Evolutionary conservation across 257 asterid species (phyloP).

Genomic region (Schizonepeta tenuifolia): DNA sequence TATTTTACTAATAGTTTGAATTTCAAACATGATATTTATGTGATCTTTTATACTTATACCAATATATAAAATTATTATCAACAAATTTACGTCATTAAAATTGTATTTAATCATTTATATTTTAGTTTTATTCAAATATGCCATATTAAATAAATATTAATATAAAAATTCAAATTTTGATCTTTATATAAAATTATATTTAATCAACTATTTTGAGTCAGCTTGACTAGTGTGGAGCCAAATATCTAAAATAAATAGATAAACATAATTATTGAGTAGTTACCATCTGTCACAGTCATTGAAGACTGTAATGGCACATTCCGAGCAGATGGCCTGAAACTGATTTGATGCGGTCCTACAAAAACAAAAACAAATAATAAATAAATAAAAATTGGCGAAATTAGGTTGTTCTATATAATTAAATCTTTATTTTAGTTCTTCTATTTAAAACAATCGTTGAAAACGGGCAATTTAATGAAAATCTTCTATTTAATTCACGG

Average conservation of each 20-base stretch:
- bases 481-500: no score
- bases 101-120: background rate
- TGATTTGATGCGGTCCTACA: conserved; percentile 90
- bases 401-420: conserved; percentile 9
- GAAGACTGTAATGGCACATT: conserved; percentile 79
- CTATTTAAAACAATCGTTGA: background rate
- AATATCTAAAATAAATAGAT: conserved; percentile 1
- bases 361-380: background rate
- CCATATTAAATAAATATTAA: no score
- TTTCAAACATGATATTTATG: background rate
- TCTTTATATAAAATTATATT: no score
- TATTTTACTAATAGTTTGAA: background rate
- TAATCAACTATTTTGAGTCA: no score
- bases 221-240: background rate
- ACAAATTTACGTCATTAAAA: no score
- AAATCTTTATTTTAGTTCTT: background rate
- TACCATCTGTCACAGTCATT: conserved; percentile 96
- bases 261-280: background rate
- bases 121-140: no score
- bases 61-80: background rate
- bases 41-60: background rate
- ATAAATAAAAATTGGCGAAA: background rate
- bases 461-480: background rate
- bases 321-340: conserved; percentile 87
- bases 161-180: background rate